Base-by-base conservation (phyloP, 352 stramenopile genomes). In the Pythium pyrilobum region DNA sequence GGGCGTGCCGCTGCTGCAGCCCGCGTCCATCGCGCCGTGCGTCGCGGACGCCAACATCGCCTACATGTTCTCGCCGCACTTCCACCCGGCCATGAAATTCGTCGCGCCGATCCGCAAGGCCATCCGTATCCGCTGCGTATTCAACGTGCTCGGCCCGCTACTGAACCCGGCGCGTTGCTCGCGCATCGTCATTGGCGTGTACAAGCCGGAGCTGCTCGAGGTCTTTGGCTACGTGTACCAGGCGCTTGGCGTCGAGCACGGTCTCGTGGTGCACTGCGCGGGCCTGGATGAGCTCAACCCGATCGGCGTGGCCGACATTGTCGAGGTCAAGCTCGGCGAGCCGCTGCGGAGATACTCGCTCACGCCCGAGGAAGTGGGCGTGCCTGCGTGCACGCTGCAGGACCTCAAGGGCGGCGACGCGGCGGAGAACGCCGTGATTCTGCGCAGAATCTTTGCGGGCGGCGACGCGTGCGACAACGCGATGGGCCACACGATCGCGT, bases 251-350 rank as follows among this genome's bases (percentile, higher is more conserved):
- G 85, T 99, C 2, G 96, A 99, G 61, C 96, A 99, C 73, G 97
- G 93, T 10, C 87, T 99, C 23, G 93, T 99, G 16, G 96, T 99
- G 46, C 96, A 99, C 79, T 98, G 97, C 37, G 89, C 89, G 11
- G 97, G 97, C 5, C 81, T 99, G n/a, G 97, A 99, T 73, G 97
- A 99, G 65, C 96, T 99, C 47, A 98, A 96, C 67, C 94, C 96
- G 23, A 84, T 99, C 32, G 97, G 96, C 13, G 40, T 63, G 2
- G 84, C 84, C 9, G 75, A 95, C n/a, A 65, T 95, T 12, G 80
- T 92, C 47, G 84, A 95, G 50, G 72, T 95, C 31, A 81, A 78
- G 40, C 56, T 51, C 15, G 71, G 65, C 27, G 44, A 78, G 52
- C 66, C 72, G 25, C 58, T 82, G 31, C 67, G 66, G 8, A 68